phyloP scores from a whole-genome alignment of 805 yeast species.

The Schwanniomyces sp. region DNA sequence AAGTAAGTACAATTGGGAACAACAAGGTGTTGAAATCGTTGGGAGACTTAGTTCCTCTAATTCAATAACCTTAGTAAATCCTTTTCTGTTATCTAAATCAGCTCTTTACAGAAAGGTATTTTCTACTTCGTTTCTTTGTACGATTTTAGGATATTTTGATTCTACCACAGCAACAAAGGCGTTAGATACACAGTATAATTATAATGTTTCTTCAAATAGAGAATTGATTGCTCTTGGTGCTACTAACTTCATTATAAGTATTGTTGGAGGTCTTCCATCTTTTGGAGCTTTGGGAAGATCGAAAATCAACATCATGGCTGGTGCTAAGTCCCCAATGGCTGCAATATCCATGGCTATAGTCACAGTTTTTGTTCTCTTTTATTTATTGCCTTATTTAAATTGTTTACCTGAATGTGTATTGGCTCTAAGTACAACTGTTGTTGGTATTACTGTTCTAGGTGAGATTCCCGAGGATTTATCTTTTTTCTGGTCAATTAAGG shows the following conservation, averaged over 20 bases:
- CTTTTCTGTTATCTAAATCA: constrained; percentile 17
- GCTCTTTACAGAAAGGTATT: constrained; percentile 23
- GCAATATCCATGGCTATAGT: constrained; percentile 32
- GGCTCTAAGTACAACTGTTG: constrained; percentile 33
- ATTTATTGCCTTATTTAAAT: constrained; percentile 22
- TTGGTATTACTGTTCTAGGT: constrained; percentile 52
- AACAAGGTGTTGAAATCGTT: constrained; percentile 27
- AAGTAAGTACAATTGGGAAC: constrained; percentile 21
- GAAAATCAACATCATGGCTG: constrained; percentile 39
- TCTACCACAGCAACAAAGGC: constrained; percentile 35
- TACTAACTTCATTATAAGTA: constrained; percentile 24
- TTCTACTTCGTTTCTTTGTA: constrained; percentile 30
- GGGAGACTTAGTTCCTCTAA: constrained; percentile 19
- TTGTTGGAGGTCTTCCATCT: constrained; percentile 33
- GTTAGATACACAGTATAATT: constrained; percentile 30
- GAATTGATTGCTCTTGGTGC: constrained; percentile 34
- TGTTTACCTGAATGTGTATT: constrained; percentile 33
- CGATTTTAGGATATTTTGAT: constrained; percentile 34
- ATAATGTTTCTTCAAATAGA: constrained; percentile 29
- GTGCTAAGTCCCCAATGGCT: constrained; percentile 47
- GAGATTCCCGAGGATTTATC: constrained; percentile 33
- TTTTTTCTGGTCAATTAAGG: constrained; percentile 31
- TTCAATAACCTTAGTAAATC: constrained; percentile 15
- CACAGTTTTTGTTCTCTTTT: constrained; percentile 22
- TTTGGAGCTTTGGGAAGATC: constrained; percentile 39